phyloP scores from a whole-genome alignment of 306 rosid species.

The Chamaecrista fasciculata region DNA sequence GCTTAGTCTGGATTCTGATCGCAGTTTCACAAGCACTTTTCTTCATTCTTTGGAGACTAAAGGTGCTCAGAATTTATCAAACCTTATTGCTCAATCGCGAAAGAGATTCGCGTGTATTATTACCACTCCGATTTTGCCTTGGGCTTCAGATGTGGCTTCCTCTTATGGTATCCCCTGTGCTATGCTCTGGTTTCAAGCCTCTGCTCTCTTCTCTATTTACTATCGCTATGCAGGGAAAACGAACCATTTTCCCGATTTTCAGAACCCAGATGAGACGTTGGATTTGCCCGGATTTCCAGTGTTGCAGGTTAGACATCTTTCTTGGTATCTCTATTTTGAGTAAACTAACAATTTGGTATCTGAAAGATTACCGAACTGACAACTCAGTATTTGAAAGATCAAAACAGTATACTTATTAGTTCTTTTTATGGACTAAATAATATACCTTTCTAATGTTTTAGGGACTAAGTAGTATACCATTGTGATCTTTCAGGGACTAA shows the following conservation, averaged over 20 bases:
- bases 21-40: background rate
- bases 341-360: too few species aligned
- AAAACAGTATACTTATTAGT: too few species aligned
- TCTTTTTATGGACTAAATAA: too few species aligned
- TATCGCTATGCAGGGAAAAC: constrained; percentile 18
- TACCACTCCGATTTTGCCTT: constrained; percentile 38
- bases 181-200: constrained; percentile 46
- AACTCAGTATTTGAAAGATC: too few species aligned
- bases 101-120: constrained; percentile 33
- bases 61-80: constrained; percentile 32
- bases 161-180: constrained; percentile 36
- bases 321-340: too few species aligned
- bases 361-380: too few species aligned
- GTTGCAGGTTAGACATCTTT: constrained; percentile 34
- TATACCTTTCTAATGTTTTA: too few species aligned
- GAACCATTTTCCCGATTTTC: constrained; percentile 20
- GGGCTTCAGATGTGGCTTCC: constrained; percentile 36
- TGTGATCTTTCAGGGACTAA: too few species aligned
- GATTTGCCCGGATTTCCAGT: constrained; percentile 34
- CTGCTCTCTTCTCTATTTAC: constrained; percentile 38
- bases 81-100: constrained; percentile 18
- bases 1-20: constrained; percentile 38
- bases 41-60: constrained; percentile 7
- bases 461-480: too few species aligned
- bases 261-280: constrained; percentile 11